Evolutionary conservation across 331 rosid genomes (phyloP), one percentile per base, ranked within the genome.

Genomic region (Erythrophleum ivorense): DNA sequence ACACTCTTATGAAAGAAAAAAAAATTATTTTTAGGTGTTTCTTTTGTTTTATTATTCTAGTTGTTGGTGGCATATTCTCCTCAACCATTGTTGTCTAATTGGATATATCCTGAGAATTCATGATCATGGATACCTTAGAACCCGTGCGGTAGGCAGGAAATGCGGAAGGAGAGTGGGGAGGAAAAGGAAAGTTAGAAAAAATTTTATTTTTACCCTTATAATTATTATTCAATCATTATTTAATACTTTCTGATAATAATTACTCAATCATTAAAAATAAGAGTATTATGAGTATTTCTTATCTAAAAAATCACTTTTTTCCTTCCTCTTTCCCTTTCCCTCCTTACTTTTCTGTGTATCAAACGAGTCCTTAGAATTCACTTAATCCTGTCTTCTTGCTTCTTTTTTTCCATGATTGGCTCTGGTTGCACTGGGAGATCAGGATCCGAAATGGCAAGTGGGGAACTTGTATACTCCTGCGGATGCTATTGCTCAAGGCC

Each of bases 401-500:
- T 13, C 14, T 0, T 59, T 19, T 73, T 10, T 66, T 62, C 11
- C 19, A 67, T 71, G 34, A 34, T 36, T 79, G 80, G 11, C 14
- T 31, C 3, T 29, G 72, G 24, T 54, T 64, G 41, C 76, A 11
- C 4, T 29, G 83, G 78, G 57, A 64, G 6, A 69, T 54, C 86
- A 87, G 88, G 88, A 84, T 65, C 86, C 85, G 0, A 87, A 82
- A 79, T 87, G 90, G 90, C 83, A 84, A 84, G 90, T 84, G 11
- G 90, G 90, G 14, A 70, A 82, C 50, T 48, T 84, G 24, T 87
- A 87, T 66, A 84, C 90, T 75, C 90, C 90, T 57, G 86, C 88
- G 75, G 90, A 87, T 84, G 90, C 88, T 36, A 85, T 93, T 78
- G 99, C 97, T 71, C 97, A 91, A 87, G 80, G 85, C 54, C 91